Conservation (phyloP, 257 asterid species). For the Solanum pinnatisectum region DNA sequence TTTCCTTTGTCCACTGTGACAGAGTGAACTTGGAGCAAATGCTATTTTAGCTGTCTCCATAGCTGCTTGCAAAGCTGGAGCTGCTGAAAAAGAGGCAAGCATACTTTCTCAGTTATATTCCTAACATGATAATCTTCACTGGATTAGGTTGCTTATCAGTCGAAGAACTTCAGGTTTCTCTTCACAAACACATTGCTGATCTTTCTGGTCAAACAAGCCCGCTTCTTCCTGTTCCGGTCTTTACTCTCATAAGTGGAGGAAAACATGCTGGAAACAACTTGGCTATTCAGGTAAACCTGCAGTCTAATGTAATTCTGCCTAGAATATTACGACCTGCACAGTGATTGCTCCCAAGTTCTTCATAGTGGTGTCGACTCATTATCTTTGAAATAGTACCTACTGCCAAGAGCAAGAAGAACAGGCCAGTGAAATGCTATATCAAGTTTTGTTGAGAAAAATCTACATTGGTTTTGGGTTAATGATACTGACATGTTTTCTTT, state of each 20-base stretch:
- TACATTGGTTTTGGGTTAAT: background rate
- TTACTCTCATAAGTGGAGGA: conserved; percentile 92
- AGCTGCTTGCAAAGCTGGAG: conserved; percentile 99
- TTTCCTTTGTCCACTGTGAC: conserved; percentile 7
- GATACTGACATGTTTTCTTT: background rate
- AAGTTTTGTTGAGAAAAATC: background rate
- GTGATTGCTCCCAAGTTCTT: background rate
- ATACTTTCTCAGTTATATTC: background rate
- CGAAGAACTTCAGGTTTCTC: conserved; percentile 59
- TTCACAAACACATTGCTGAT: conserved; percentile 92
- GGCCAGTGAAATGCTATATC: background rate
- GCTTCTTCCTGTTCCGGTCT: conserved; percentile 83
- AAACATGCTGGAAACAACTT: conserved; percentile 78
- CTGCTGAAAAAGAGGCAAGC: conserved; percentile 92
- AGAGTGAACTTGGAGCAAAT: conserved; percentile 97
- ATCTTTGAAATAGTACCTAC: background rate
- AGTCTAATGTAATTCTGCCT: background rate
- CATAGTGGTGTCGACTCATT: background rate
- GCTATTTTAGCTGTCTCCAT: conserved; percentile 95
- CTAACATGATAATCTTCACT: background rate
- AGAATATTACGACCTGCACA: background rate
- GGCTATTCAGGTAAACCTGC: conserved; percentile 53
- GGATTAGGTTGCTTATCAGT: background rate
- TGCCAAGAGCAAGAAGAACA: background rate
- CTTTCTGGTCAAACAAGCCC: conserved; percentile 69